Conservation (phyloP, 768 basidiomycete species). For the Antrodiella citrinella region DNA sequence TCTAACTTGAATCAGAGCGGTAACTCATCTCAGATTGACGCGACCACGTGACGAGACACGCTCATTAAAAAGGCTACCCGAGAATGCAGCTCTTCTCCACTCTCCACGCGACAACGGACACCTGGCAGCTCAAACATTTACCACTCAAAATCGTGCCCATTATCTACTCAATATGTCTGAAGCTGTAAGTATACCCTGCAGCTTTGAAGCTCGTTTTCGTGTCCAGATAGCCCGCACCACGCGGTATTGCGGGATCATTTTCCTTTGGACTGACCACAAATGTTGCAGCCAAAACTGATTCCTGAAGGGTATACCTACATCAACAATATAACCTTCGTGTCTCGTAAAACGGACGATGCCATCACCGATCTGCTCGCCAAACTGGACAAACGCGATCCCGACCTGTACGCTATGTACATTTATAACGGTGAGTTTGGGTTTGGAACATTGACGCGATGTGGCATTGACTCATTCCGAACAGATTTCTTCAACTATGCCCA, state of each 20-base stretch:
- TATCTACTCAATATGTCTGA: too few species aligned
- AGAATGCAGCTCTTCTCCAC: too few species aligned
- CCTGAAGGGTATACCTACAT: background rate
- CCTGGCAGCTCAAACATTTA: too few species aligned
- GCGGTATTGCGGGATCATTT: background rate
- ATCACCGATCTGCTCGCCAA: slow-evolving; percentile 1
- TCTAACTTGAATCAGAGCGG: too few species aligned
- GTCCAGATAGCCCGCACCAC: background rate
- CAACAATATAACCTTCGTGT: background rate
- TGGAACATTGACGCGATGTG: background rate
- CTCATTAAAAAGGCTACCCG: too few species aligned
- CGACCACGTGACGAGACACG: too few species aligned
- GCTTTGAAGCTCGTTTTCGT: too few species aligned
- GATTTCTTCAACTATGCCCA: slow-evolving; percentile 12
- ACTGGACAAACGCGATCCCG: slow-evolving; percentile 11
- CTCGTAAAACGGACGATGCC: background rate
- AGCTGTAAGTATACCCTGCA: too few species aligned
- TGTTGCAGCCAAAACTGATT: background rate
- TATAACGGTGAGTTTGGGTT: slow-evolving; percentile 10
- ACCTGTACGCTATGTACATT: slow-evolving; percentile 13
- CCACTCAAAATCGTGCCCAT: too few species aligned
- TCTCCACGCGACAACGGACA: too few species aligned
- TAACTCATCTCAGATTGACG: too few species aligned
- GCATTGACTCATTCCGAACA: background rate
- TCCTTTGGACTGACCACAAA: background rate